phyloP scores from a whole-genome alignment of 208 protist genomes.

The Phytomonas francai region DNA sequence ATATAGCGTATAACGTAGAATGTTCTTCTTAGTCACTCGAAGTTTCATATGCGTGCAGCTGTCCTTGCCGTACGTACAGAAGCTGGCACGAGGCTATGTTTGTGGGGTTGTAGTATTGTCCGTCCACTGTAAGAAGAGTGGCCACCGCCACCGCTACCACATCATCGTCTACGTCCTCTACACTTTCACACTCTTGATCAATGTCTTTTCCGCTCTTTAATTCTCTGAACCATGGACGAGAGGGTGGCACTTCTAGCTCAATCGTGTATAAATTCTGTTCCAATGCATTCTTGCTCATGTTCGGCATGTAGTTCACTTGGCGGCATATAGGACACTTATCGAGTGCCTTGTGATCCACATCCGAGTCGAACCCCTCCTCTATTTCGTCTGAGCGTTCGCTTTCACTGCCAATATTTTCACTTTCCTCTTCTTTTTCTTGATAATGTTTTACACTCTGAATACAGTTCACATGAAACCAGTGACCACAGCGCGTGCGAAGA shows the following conservation, averaged over 20 bases:
- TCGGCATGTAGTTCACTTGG: conserved; percentile 18
- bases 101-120: conserved; percentile 37
- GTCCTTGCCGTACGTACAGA: conserved; percentile 16
- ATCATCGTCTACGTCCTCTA: not conserved
- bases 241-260: conserved; percentile 11
- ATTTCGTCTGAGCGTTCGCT: not conserved
- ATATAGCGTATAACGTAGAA: not conserved
- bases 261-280: conserved; percentile 23
- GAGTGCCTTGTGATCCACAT: conserved; percentile 18
- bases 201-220: not conserved
- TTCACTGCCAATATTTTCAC: too few relatives aligned
- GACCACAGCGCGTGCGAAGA: conserved; percentile 26
- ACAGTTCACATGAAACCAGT: conserved; percentile 52
- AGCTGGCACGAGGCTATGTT: conserved; percentile 28
- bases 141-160: conserved; percentile 22
- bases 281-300: conserved; percentile 10
- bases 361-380: conserved; percentile 8
- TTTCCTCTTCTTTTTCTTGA: too few relatives aligned
- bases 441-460: conserved; percentile 13
- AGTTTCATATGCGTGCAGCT: conserved; percentile 3
- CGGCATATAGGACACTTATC: conserved; percentile 37
- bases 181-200: not conserved
- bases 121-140: conserved; percentile 25
- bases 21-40: not conserved
- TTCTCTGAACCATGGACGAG: not conserved